Conservation (phyloP, 192 early-diverging fungal species). For the Mortierella alpina region DNA sequence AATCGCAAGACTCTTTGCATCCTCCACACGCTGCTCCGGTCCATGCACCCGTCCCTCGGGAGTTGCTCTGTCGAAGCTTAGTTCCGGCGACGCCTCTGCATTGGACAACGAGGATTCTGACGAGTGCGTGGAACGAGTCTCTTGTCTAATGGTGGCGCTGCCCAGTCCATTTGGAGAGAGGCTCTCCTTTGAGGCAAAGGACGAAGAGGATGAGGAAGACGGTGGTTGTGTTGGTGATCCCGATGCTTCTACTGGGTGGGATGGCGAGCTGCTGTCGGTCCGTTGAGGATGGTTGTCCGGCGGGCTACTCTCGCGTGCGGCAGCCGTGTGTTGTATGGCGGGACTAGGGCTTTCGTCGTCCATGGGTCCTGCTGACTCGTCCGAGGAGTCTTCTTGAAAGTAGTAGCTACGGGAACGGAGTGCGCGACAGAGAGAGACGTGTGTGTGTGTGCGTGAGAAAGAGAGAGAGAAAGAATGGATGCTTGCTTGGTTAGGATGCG, state of each 20-base stretch:
- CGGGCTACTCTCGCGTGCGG: neutral
- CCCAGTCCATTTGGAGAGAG: neutral
- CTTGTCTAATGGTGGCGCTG: neutral
- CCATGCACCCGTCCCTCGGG: neutral
- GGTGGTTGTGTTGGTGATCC: neutral
- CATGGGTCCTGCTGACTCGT: conserved; percentile 23
- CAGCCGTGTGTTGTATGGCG: neutral
- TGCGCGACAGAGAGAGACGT: neutral
- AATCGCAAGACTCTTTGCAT: conserved; percentile 40
- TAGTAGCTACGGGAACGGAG: conserved; percentile 25
- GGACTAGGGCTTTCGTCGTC: neutral
- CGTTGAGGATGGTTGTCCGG: neutral
- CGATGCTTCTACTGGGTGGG: neutral
- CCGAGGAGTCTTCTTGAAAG: conserved; percentile 46
- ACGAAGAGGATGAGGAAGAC: conserved; percentile 1
- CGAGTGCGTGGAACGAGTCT: neutral
- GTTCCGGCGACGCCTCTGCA: neutral
- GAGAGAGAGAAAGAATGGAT: neutral
- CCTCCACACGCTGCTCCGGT: conserved; percentile 11
- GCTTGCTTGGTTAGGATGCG: neutral
- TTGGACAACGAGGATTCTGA: neutral
- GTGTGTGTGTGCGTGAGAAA: neutral
- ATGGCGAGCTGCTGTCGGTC: neutral
- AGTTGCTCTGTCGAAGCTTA: neutral
- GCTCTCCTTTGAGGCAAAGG: neutral